phyloP scores from a whole-genome alignment of 1,284 basidiomycete genomes.

The Sanguinoderma infundibulare region DNA sequence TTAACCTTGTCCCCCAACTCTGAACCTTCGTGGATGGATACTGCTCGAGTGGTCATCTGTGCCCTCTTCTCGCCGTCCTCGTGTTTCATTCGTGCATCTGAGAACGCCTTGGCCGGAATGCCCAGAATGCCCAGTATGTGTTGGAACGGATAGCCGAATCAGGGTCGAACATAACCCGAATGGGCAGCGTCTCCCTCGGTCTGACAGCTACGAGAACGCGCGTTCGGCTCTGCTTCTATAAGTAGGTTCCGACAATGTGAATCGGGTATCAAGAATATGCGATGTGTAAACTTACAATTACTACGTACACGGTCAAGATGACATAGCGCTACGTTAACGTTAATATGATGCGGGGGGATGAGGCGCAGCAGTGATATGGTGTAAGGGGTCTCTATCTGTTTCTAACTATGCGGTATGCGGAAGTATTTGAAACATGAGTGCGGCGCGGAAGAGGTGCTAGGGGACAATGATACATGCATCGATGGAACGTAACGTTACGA shows the following conservation, averaged over 20 bases:
- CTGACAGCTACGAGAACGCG: slow-evolving; percentile 21
- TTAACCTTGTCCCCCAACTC: not conserved
- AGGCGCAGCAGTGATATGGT: slow-evolving; percentile 16
- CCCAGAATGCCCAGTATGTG: not conserved
- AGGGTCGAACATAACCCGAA: not conserved
- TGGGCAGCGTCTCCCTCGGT: slow-evolving; percentile 5
- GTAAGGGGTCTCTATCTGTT: slow-evolving; percentile 24
- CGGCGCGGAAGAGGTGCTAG: slow-evolving; percentile 6
- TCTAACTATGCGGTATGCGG: slow-evolving; percentile 23
- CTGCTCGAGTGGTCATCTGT: not conserved
- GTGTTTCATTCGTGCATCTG: slow-evolving; percentile 9
- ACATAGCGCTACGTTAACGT: slow-evolving; percentile 25
- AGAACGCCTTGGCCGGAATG: slow-evolving; percentile 1
- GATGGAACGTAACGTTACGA: slow-evolving; percentile 13
- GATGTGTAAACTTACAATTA: slow-evolving; percentile 19
- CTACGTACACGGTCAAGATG: slow-evolving; percentile 17
- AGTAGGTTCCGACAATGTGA: slow-evolving; percentile 8
- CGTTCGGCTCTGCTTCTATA: slow-evolving; percentile 9
- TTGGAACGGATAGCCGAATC: slow-evolving; percentile 7
- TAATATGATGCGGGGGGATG: slow-evolving; percentile 11
- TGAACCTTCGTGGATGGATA: slow-evolving; percentile 16
- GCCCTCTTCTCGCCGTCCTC: slow-evolving; percentile 21
- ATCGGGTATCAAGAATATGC: slow-evolving; percentile 18
- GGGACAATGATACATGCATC: slow-evolving; percentile 5
- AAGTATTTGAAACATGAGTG: slow-evolving; percentile 17